A percentile compares a stretch with the other conserved stretches of the same genome.
phyloP scores from a whole-genome alignment of 1,139 yeast genomes.

The Hemisphaericaspora xylanilytica region DNA sequence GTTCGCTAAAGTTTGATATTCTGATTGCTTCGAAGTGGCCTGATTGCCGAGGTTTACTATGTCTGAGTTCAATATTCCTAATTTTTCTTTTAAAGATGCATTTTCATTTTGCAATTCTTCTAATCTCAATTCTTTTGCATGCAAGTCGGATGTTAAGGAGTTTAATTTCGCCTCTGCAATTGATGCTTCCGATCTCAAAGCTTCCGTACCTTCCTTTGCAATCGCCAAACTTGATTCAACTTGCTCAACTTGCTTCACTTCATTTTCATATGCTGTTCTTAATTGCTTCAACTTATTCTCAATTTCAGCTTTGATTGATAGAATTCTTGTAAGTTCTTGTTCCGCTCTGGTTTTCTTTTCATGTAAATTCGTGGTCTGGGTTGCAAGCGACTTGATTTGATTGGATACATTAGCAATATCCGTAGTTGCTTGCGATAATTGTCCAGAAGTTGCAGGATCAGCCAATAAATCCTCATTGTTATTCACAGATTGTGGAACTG shows the following conservation, averaged over 20 bases:
- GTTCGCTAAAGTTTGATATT: conserved; percentile 59
- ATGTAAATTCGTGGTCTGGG: conserved; percentile 69
- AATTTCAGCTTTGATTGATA: conserved; percentile 65
- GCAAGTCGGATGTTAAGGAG: conserved; percentile 66
- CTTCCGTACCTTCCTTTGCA: conserved; percentile 68
- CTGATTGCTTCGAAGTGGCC: conserved; percentile 49
- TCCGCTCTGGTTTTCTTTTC: conserved; percentile 75
- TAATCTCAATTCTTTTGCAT: conserved; percentile 56
- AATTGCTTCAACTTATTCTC: conserved; percentile 66
- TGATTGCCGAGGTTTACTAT: conserved; percentile 57
- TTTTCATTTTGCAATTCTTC: conserved; percentile 70
- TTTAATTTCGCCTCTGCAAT: conserved; percentile 80
- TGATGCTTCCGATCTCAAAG: conserved; percentile 71
- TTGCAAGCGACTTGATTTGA: conserved; percentile 74
- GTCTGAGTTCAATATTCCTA: conserved; percentile 67
- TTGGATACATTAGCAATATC: conserved; percentile 86
- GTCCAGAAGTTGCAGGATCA: conserved; percentile 55
- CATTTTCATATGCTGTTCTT: conserved; percentile 72
- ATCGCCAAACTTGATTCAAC: conserved; percentile 59
- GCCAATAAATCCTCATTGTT: conserved; percentile 53
- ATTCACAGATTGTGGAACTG: conserved; percentile 9
- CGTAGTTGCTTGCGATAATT: conserved; percentile 74
- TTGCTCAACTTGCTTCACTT: conserved; percentile 69
- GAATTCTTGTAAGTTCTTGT: conserved; percentile 66
- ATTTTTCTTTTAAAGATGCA: conserved; percentile 60